Conservation (phyloP, 768 basidiomycete species). For the Roridomyces roridus region DNA sequence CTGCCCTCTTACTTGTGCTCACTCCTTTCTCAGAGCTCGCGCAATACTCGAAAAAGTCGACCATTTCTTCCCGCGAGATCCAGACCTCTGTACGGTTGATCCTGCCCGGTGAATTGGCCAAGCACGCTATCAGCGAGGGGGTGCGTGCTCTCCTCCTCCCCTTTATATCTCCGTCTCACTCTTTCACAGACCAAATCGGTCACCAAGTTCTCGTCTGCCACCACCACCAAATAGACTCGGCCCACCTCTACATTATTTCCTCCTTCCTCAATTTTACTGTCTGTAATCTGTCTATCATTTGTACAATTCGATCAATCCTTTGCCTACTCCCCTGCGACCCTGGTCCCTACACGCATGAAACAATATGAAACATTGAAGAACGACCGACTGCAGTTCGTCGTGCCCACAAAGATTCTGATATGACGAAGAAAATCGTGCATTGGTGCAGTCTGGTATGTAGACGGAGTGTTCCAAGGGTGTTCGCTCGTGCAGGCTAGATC, state of each 20-base stretch:
- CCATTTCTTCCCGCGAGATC: conserved; percentile 97
- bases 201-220: conserved; percentile 24
- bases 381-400: too few species aligned
- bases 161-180: not conserved
- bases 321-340: not conserved
- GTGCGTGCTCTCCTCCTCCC: conserved; percentile 4
- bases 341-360: too few species aligned
- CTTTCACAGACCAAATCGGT: conserved; percentile 19
- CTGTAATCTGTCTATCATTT: not conserved
- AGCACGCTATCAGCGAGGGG: conserved; percentile 71
- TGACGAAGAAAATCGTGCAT: too few species aligned
- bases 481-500: too few species aligned
- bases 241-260: not conserved
- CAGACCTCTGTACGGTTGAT: conserved; percentile 97
- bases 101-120: conserved; percentile 94
- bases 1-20: not conserved
- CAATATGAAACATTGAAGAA: too few species aligned
- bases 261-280: conserved; percentile 6
- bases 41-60: conserved; percentile 97
- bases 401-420: too few species aligned
- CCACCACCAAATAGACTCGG: conserved; percentile 20
- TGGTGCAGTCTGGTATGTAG: too few species aligned
- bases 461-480: too few species aligned
- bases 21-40: conserved; percentile 73
- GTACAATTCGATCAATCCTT: not conserved